Conservation (phyloP, 179 eudicot genomes). For the Pouteria campechiana region DNA sequence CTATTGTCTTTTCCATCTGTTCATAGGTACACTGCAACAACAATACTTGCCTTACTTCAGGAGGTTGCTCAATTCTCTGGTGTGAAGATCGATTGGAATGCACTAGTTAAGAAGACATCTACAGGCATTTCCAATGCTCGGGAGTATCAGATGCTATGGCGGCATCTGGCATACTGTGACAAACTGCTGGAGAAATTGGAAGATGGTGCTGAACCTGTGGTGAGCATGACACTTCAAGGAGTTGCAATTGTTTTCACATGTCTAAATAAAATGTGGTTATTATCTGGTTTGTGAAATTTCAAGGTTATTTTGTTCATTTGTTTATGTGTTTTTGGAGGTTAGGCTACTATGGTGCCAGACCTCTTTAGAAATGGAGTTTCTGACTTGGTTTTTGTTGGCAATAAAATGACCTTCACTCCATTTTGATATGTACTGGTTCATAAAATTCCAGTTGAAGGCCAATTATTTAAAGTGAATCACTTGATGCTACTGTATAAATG, state of each 20-base stretch:
- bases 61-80: constrained; percentile 47
- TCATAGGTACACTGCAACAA: constrained; percentile 43
- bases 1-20: not conserved
- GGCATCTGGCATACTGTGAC: constrained; percentile 71
- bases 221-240: constrained; percentile 13
- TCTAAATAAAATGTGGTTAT: no score
- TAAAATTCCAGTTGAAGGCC: no score
- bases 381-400: no score
- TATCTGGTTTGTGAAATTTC: no score
- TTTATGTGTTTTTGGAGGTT: not conserved
- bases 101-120: constrained; percentile 42
- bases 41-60: constrained; percentile 54
- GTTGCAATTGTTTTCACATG: no score
- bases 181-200: constrained; percentile 33
- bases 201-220: constrained; percentile 33
- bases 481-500: no score
- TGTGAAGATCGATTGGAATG: constrained; percentile 64
- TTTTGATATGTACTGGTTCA: no score
- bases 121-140: constrained; percentile 61
- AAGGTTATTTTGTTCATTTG: not conserved
- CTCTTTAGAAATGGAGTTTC: no score
- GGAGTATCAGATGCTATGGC: constrained; percentile 89
- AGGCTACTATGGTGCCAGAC: not conserved
- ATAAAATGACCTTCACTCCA: no score
- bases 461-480: no score